Evolutionary conservation across 768 basidiomycete genomes (phyloP).

Genomic region (Naganishia vishniacii): DNA sequence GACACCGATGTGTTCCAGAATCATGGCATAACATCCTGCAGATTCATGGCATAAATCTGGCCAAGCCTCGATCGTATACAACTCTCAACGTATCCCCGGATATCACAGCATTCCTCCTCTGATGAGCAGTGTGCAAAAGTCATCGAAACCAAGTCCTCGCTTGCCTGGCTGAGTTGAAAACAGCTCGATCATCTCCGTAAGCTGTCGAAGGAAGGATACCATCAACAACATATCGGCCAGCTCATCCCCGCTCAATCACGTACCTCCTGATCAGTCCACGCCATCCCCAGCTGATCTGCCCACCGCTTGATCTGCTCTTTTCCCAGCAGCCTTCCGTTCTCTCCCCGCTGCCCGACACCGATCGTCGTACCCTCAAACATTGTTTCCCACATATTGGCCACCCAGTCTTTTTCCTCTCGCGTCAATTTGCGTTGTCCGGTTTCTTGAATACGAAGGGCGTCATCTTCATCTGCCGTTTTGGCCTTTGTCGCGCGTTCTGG

Average conservation of each 20-base stretch:
- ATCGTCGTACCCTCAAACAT: slow-evolving; percentile 25
- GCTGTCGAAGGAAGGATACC: slow-evolving; percentile 24
- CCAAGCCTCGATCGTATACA: background rate
- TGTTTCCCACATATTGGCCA: slow-evolving; percentile 43
- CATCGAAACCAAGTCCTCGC: slow-evolving; percentile 43
- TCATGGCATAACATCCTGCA: background rate
- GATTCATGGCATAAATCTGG: background rate
- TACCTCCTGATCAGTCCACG: slow-evolving; percentile 46
- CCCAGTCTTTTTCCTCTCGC: slow-evolving; percentile 37
- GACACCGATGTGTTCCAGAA: too few species aligned
- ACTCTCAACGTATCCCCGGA: too few species aligned
- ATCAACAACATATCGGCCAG: background rate
- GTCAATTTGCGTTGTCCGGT: slow-evolving; percentile 27
- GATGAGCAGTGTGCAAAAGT: slow-evolving; percentile 42
- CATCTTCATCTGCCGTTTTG: background rate
- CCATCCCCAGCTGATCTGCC: slow-evolving; percentile 42
- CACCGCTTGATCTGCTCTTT: slow-evolving; percentile 42
- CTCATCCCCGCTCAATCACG: background rate
- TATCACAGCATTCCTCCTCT: slow-evolving; percentile 40
- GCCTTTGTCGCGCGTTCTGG: background rate
- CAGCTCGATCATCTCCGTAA: slow-evolving; percentile 46
- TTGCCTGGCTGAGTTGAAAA: slow-evolving; percentile 46
- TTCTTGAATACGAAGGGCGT: background rate
- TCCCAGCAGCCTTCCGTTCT: slow-evolving; percentile 30
- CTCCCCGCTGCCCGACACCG: slow-evolving; percentile 4